Percentiles rank a stretch among this genome's conserved stretches.
Conservation (phyloP, 768 basidiomycete species). For the Lactifluus pinguis region DNA sequence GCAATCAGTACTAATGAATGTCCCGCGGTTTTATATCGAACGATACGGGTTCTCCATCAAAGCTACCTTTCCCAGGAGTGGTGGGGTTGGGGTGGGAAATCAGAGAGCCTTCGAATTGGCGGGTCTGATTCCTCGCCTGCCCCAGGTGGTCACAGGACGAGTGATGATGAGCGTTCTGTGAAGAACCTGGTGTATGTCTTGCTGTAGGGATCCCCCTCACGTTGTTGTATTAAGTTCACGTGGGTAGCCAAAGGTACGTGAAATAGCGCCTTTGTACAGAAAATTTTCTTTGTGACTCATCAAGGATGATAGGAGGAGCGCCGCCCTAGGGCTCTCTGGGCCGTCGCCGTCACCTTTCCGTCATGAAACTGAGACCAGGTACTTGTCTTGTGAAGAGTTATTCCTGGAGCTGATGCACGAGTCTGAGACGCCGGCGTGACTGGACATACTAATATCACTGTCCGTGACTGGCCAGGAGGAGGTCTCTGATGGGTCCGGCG, state of each 20-base stretch:
- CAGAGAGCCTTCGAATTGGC: background rate
- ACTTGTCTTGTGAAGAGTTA: background rate
- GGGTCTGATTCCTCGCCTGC: background rate
- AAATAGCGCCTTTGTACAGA: background rate
- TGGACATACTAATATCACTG: background rate
- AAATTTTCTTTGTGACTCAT: background rate
- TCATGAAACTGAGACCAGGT: background rate
- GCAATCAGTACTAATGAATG: background rate
- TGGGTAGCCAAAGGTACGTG: background rate
- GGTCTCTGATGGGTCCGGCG: background rate
- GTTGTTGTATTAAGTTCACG: background rate
- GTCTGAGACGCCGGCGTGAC: no score
- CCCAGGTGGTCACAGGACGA: background rate
- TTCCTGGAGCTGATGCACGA: background rate
- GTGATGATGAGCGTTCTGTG: background rate
- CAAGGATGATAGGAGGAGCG: background rate
- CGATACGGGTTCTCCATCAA: conserved; percentile 1
- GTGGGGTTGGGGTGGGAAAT: background rate
- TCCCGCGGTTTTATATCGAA: background rate
- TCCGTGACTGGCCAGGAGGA: no score
- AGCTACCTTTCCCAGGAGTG: background rate
- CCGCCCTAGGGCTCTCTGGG: background rate
- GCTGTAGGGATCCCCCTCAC: background rate
- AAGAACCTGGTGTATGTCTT: background rate
- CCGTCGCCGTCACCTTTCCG: background rate